Base-by-base conservation (phyloP, 1,284 basidiomycete species). In the Tilletia setariae region DNA sequence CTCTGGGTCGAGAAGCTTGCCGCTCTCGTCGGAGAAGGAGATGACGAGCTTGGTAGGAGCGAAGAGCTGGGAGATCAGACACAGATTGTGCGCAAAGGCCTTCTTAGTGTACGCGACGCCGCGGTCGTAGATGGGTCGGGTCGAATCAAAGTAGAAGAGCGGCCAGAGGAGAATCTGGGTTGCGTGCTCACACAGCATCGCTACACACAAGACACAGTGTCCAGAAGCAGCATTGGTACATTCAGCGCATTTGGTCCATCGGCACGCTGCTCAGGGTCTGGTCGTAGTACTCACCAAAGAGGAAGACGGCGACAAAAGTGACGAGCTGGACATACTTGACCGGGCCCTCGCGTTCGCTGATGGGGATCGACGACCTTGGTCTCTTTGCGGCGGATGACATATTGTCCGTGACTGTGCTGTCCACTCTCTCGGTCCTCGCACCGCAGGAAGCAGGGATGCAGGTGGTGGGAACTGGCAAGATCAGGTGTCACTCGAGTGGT, bases 11-110 rank as follows among this genome's bases (percentile, higher is more conserved):
- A 77, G 44, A 4, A 66, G 67, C 1, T 70, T 75, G 0, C 78
- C 76, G 16, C 73, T 46, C 0, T 70, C 73, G 66, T 79, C 77
- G 23, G 70, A 71, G 44, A 75, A 74, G 32, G 68, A 74, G 40
- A 79, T 46, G 28, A 79, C 70, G 2, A 79, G 69, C 47, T 72
- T 72, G 4, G 76, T 76, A 3, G 76, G 78, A 0, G 72, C 77
- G 28, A 79, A 79, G 67, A 79, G 64, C 56, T 67, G 56, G 13
- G 75, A 74, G 43, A 79, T 71, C 49, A 72, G 25, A 23, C 79
- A 70, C 13, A 79, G 69, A 8, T 53, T 46, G 15, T 72, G 66
- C 1, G 56, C 64, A 51, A 79, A 79, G 1, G 72, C 68, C 1
- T 68, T 67, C 67, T 79, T 79, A 19, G 76, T 71, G 47, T 77